Percentiles rank a stretch among this genome's conserved stretches.
Evolutionary conservation across 1,139 yeast genomes (phyloP).

Genomic region (Taiozyma sp.): DNA sequence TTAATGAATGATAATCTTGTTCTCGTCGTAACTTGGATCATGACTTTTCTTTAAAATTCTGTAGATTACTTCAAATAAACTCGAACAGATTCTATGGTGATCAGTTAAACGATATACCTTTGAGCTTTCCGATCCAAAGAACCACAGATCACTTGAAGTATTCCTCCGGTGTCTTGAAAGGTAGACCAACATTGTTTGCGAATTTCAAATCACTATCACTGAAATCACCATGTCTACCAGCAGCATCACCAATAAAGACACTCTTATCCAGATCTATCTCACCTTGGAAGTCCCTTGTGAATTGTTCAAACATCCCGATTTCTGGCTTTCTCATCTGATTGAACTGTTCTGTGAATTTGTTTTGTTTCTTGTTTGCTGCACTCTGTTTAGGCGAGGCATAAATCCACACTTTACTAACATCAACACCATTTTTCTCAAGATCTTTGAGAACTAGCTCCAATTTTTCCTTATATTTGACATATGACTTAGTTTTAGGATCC

Average conservation of each 20-base stretch:
- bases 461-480: slow-evolving; percentile 40
- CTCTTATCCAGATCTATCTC: slow-evolving; percentile 39
- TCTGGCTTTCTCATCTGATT: slow-evolving; percentile 64
- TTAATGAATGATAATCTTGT: no score
- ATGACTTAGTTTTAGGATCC: slow-evolving; percentile 46
- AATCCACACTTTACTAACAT: slow-evolving; percentile 39
- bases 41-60: background rate
- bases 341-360: slow-evolving; percentile 31
- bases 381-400: slow-evolving; percentile 63
- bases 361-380: slow-evolving; percentile 27
- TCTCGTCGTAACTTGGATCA: background rate
- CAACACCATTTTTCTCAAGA: slow-evolving; percentile 20
- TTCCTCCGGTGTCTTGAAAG: slow-evolving; percentile 64
- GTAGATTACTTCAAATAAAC: no score
- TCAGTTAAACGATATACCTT: no score
- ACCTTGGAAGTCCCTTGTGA: slow-evolving; percentile 31
- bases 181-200: slow-evolving; percentile 52
- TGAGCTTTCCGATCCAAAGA: no score
- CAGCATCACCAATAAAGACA: slow-evolving; percentile 94
- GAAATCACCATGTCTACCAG: slow-evolving; percentile 74
- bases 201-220: slow-evolving; percentile 73
- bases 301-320: slow-evolving; percentile 63
- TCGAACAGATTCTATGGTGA: no score
- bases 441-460: slow-evolving; percentile 34
- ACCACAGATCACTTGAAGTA: slow-evolving; percentile 7